Percentiles rank a stretch among this genome's conserved stretches.
Conservation (phyloP, 805 yeast genomes). For the Lipomyces spencermartinsiae region DNA sequence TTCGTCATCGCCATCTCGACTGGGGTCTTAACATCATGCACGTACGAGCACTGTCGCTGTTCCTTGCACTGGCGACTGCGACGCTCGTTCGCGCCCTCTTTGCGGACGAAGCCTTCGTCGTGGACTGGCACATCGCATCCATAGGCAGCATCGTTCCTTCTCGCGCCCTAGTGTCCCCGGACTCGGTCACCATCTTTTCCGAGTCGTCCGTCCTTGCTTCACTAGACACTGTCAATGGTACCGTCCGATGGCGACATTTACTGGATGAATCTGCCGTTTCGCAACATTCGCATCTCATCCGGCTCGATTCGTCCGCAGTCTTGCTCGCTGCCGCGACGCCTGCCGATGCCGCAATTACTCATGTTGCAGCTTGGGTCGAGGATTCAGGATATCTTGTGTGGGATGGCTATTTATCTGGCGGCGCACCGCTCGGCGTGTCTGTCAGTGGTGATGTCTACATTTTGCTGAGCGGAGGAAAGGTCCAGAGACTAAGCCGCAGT, state of each 20-base stretch:
- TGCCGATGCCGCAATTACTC: slow-evolving; percentile 19
- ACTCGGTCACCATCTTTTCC: slow-evolving; percentile 38
- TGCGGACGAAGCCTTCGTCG: slow-evolving; percentile 45
- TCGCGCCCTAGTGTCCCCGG: slow-evolving; percentile 26
- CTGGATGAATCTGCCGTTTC: slow-evolving; percentile 18
- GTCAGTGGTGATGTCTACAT: slow-evolving; percentile 17
- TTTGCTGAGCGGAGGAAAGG: slow-evolving; percentile 26
- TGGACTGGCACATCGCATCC: slow-evolving; percentile 45
- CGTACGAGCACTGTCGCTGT: slow-evolving; percentile 1
- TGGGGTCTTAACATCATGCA: background rate
- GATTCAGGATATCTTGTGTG: slow-evolving; percentile 28
- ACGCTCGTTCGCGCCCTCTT: slow-evolving; percentile 42
- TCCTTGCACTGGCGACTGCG: slow-evolving; percentile 4
- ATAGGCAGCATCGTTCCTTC: slow-evolving; percentile 40
- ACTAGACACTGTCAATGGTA: slow-evolving; percentile 40
- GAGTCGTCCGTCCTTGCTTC: slow-evolving; percentile 41
- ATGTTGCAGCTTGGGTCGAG: slow-evolving; percentile 22
- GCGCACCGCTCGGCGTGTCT: slow-evolving; percentile 26
- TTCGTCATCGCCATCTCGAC: background rate
- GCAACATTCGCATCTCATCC: slow-evolving; percentile 14
- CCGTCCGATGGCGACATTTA: slow-evolving; percentile 42
- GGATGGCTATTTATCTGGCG: slow-evolving; percentile 29
- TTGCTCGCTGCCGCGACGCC: slow-evolving; percentile 30
- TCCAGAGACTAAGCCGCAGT: slow-evolving; percentile 13
- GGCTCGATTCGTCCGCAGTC: slow-evolving; percentile 7